Evolutionary conservation across 768 basidiomycete species (phyloP).

Genomic region (Mycena galericulata): DNA sequence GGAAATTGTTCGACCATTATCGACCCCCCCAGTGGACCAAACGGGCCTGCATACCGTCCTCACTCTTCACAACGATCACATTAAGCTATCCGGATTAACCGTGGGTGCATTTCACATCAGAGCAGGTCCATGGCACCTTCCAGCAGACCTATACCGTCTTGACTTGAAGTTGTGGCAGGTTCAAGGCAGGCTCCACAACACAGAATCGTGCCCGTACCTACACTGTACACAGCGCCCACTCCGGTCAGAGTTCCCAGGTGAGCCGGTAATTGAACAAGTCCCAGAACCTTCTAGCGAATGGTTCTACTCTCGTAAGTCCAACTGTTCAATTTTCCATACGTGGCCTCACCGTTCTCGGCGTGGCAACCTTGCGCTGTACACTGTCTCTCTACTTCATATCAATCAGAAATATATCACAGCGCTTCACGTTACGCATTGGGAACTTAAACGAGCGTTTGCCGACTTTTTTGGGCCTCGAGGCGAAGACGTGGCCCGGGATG

Average conservation of each 20-base stretch:
- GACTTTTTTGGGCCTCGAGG: conserved; percentile 35
- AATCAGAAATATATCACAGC: conserved; percentile 22
- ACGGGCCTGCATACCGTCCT: not conserved
- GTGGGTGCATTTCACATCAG: conserved; percentile 1
- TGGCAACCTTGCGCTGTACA: not conserved
- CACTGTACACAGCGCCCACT: conserved; percentile 12
- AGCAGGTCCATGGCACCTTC: too few species aligned
- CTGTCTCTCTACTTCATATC: conserved; percentile 13
- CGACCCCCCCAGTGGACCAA: too few species aligned
- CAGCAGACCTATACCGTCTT: conserved; percentile 5
- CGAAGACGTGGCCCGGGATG: conserved; percentile 24
- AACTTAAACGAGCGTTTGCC: conserved; percentile 25
- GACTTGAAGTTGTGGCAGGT: not conserved
- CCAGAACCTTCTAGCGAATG: conserved; percentile 18
- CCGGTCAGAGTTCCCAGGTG: not conserved
- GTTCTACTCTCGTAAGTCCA: conserved; percentile 27
- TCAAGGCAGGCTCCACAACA: not conserved
- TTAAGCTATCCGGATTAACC: not conserved
- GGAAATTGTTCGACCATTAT: too few species aligned
- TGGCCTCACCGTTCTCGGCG: not conserved
- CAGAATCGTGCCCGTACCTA: conserved; percentile 9
- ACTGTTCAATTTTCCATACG: conserved; percentile 24
- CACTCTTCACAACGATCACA: conserved; percentile 23
- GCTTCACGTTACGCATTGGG: conserved; percentile 13
- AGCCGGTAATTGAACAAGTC: not conserved